A percentile compares a stretch with the other conserved stretches of the same genome.
phyloP scores from a whole-genome alignment of 2,329 filamentous ascomycete species.

The Colletotrichum cordylinicola region DNA sequence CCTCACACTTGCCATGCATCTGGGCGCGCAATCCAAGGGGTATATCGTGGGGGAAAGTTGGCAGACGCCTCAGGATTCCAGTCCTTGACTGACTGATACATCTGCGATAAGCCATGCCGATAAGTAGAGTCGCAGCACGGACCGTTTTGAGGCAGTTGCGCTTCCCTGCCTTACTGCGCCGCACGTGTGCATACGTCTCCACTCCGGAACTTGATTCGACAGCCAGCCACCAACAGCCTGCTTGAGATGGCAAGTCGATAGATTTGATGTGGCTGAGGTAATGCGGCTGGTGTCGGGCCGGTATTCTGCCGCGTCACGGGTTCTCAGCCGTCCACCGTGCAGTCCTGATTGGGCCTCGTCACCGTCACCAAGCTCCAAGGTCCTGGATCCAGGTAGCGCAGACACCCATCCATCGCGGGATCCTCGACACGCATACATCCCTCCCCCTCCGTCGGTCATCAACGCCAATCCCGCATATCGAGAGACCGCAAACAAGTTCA shows the following conservation, averaged over 20 bases:
- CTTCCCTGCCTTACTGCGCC: neutral
- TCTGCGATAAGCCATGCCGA: neutral
- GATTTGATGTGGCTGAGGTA: neutral
- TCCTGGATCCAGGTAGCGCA: conserved; percentile 21
- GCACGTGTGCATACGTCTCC: neutral
- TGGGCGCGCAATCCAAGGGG: neutral
- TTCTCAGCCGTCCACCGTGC: conserved; percentile 16
- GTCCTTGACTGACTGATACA: neutral
- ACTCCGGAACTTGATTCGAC: neutral
- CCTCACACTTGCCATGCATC: neutral
- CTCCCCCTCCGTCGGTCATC: conserved; percentile 25
- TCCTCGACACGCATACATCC: conserved; percentile 19
- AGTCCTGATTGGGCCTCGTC: conserved; percentile 21
- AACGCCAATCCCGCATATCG: conserved; percentile 20
- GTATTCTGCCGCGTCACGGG: conserved; percentile 17
- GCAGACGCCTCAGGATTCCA: neutral
- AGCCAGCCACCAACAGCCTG: neutral
- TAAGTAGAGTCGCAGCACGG: neutral
- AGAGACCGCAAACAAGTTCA: neutral
- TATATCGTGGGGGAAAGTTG: neutral
- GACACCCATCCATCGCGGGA: conserved; percentile 11
- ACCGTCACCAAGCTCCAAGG: conserved; percentile 23
- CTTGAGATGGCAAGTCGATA: neutral
- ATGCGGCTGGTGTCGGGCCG: conserved; percentile 6
- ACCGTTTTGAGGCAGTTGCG: neutral